Percentiles rank a stretch among this genome's conserved stretches.
Conservation (phyloP, 2,329 filamentous ascomycete genomes). For the Sporothrix schenckii region DNA sequence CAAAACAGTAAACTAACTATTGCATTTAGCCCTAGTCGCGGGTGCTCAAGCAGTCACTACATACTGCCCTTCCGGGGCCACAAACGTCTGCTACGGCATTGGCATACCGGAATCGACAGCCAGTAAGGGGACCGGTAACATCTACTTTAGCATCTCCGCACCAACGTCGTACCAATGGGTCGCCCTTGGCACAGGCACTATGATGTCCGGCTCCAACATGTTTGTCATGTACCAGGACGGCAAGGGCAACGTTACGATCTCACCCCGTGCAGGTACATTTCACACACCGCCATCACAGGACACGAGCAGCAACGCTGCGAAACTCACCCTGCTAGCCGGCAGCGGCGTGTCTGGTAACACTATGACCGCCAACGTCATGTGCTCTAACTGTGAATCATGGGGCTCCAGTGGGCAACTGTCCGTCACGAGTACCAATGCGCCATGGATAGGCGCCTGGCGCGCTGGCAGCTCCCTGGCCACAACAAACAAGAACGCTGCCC, state of each 20-base stretch:
- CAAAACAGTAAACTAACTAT: conserved; percentile 1
- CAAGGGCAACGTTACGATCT: conserved; percentile 62
- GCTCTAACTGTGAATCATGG: conserved; percentile 57
- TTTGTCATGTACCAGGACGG: conserved; percentile 66
- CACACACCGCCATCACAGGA: conserved; percentile 54
- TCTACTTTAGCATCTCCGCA: conserved; percentile 64
- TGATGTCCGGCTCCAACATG: conserved; percentile 62
- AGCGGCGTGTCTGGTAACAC: conserved; percentile 56
- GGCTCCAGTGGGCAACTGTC: conserved; percentile 48
- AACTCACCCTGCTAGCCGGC: conserved; percentile 59
- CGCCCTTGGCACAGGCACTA: conserved; percentile 58
- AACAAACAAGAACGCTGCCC: conserved; percentile 45
- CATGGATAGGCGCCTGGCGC: conserved; percentile 61
- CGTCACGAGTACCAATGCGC: conserved; percentile 46
- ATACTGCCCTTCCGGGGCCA: conserved; percentile 47
- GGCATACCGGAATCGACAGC: conserved; percentile 57
- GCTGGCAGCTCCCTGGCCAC: conserved; percentile 52
- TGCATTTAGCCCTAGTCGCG: conserved; percentile 27
- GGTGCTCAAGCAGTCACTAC: conserved; percentile 25
- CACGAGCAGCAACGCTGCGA: conserved; percentile 45
- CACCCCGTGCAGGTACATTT: conserved; percentile 55
- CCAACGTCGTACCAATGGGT: conserved; percentile 60
- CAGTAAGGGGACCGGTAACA: conserved; percentile 54
- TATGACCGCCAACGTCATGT: conserved; percentile 64
- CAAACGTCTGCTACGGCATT: conserved; percentile 58